Percentiles rank a stretch among this genome's conserved stretches.
phyloP scores from a whole-genome alignment of 176 grass and related monocot species.

The Juncus inflexus region DNA sequence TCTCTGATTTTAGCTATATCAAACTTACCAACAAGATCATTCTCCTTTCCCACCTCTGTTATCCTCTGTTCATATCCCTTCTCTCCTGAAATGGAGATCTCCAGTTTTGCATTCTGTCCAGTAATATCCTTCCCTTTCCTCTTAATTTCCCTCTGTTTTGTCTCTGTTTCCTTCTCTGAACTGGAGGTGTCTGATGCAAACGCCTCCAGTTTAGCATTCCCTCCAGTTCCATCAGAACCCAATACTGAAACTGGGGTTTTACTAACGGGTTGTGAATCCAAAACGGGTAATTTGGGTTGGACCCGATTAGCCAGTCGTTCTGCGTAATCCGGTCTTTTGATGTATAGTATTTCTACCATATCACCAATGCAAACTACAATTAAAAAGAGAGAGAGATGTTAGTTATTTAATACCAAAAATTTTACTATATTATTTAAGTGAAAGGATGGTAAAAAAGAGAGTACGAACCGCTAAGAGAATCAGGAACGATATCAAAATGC shows the following conservation, averaged over 20 bases:
- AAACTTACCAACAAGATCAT: neutral
- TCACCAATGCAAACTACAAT: conserved; percentile 49
- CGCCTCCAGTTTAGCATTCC: too few relatives aligned
- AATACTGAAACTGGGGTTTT: conserved; percentile 17
- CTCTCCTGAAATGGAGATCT: conserved; percentile 6
- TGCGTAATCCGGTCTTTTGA: conserved; percentile 16
- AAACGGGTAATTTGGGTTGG: conserved; percentile 6
- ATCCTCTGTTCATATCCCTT: conserved; percentile 2
- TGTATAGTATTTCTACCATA: conserved; percentile 47
- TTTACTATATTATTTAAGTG: conserved; percentile 6
- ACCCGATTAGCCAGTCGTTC: neutral
- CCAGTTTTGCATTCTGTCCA: neutral
- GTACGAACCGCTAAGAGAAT: conserved; percentile 22
- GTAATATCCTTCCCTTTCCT: too few relatives aligned
- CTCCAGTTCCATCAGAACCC: neutral
- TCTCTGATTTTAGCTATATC: conserved; percentile 17
- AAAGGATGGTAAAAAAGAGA: neutral
- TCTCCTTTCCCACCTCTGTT: conserved; percentile 9
- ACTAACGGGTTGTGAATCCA: neutral
- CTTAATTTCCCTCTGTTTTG: too few relatives aligned
- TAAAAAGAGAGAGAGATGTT: neutral
- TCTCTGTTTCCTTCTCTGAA: too few relatives aligned
- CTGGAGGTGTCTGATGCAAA: too few relatives aligned
- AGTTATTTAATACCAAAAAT: neutral
- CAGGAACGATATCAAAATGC: conserved; percentile 66